A percentile compares a stretch with the other conserved stretches of the same genome.
Evolutionary conservation across 768 basidiomycete genomes (phyloP).

Genomic region (Trametes punicea): DNA sequence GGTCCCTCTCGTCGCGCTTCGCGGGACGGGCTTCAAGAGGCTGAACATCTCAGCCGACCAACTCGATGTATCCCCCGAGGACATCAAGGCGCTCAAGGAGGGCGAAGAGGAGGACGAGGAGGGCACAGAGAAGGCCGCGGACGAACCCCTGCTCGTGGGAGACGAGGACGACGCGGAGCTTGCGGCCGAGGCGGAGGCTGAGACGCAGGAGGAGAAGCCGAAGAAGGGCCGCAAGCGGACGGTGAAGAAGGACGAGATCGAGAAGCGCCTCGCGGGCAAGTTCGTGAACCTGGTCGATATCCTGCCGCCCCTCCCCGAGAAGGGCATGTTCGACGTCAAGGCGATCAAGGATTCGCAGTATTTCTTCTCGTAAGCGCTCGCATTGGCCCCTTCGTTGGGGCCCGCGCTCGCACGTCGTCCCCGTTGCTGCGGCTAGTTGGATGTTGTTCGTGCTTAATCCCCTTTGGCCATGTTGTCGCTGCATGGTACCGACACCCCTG

Average conservation of each 20-base stretch:
- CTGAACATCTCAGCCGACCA: neutral
- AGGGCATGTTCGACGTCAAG: slow-evolving; percentile 83
- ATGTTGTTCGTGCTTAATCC: no score
- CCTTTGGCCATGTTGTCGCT: neutral
- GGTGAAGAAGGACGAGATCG: slow-evolving; percentile 14
- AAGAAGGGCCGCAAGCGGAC: slow-evolving; percentile 26
- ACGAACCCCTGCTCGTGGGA: slow-evolving; percentile 24
- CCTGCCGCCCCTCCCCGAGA: slow-evolving; percentile 77
- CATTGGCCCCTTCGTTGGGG: neutral
- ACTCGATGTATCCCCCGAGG: neutral
- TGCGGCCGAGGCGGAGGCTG: slow-evolving; percentile 13
- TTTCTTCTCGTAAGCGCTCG: slow-evolving; percentile 78
- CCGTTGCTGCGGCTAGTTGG: no score
- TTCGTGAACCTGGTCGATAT: slow-evolving; percentile 74
- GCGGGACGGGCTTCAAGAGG: slow-evolving; percentile 21
- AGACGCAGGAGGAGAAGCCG: slow-evolving; percentile 12
- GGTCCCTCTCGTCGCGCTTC: slow-evolving; percentile 54
- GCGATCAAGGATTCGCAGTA: slow-evolving; percentile 79
- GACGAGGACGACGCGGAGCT: slow-evolving; percentile 27
- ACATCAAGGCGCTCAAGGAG: slow-evolving; percentile 28
- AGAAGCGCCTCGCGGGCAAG: slow-evolving; percentile 34
- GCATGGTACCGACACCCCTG: no score
- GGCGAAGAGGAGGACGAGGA: slow-evolving; percentile 20
- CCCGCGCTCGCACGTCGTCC: neutral
- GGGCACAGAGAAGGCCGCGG: slow-evolving; percentile 20